Conservation (phyloP, 805 yeast genomes). For the Wickerhamomyces subpelliculosus region DNA sequence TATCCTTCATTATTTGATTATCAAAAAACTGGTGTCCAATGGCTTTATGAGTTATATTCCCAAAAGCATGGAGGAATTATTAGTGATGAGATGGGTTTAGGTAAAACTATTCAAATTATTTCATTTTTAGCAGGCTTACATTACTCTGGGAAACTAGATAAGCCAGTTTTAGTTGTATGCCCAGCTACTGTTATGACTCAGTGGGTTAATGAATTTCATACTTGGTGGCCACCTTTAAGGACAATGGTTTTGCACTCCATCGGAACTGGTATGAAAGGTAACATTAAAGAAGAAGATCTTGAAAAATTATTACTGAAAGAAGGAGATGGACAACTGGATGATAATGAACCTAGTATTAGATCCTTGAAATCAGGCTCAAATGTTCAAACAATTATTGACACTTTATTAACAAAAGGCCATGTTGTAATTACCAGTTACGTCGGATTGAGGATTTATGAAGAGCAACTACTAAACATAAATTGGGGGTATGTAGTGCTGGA, state of each 20-base stretch:
- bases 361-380: slow-evolving; percentile 27
- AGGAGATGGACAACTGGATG: slow-evolving; percentile 32
- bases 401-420: slow-evolving; percentile 65
- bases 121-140: slow-evolving; percentile 89
- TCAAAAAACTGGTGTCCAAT: slow-evolving; percentile 93
- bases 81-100: slow-evolving; percentile 98
- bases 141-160: slow-evolving; percentile 64
- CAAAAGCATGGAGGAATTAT: slow-evolving; percentile 92
- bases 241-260: slow-evolving; percentile 84
- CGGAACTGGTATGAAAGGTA: slow-evolving; percentile 71
- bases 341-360: slow-evolving; percentile 19
- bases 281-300: slow-evolving; percentile 39
- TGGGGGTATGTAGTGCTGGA: slow-evolving; percentile 94
- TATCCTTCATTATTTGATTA: slow-evolving; percentile 83
- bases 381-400: slow-evolving; percentile 44
- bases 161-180: slow-evolving; percentile 83
- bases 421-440: slow-evolving; percentile 89
- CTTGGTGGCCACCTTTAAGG: slow-evolving; percentile 97
- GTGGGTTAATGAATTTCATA: slow-evolving; percentile 94
- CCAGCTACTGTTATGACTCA: slow-evolving; percentile 96
- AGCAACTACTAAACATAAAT: slow-evolving; percentile 49
- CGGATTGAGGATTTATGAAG: slow-evolving; percentile 67
- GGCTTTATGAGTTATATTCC: slow-evolving; percentile 91
- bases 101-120: slow-evolving; percentile 90
- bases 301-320: slow-evolving; percentile 40